A percentile compares a stretch with the other conserved stretches of the same genome.
Evolutionary conservation across 1,139 yeast species (phyloP).

Genomic region (Candida frijolesensis): DNA sequence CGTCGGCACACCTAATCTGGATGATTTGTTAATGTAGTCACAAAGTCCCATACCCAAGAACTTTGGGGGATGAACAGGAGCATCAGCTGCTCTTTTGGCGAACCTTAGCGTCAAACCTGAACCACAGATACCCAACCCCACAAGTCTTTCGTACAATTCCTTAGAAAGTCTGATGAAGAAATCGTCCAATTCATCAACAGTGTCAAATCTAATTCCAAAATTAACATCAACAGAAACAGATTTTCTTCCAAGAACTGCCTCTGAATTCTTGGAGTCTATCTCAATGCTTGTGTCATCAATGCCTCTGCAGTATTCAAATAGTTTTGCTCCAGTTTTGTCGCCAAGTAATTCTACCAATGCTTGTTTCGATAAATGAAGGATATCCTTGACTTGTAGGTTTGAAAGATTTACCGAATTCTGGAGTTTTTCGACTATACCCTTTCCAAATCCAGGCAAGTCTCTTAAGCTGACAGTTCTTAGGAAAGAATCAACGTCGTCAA

Average conservation of each 20-base stretch:
- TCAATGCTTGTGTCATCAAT: slow-evolving; percentile 62
- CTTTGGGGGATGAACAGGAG: slow-evolving; percentile 76
- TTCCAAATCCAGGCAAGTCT: slow-evolving; percentile 88
- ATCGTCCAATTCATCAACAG: slow-evolving; percentile 57
- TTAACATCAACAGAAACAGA: slow-evolving; percentile 87
- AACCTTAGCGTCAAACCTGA: slow-evolving; percentile 63
- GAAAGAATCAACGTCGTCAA: slow-evolving; percentile 34
- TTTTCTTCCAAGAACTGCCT: slow-evolving; percentile 55
- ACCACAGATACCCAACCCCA: slow-evolving; percentile 51
- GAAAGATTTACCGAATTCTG: slow-evolving; percentile 9
- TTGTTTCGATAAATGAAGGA: slow-evolving; percentile 37
- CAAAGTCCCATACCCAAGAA: slow-evolving; percentile 84
- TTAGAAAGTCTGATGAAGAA: slow-evolving; percentile 61
- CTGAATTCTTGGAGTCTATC: slow-evolving; percentile 46
- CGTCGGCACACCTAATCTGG: slow-evolving; percentile 65
- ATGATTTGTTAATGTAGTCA: slow-evolving; percentile 60
- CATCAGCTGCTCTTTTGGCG: slow-evolving; percentile 62
- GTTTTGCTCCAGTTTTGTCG: slow-evolving; percentile 64
- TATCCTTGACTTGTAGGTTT: slow-evolving; percentile 27
- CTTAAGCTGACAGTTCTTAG: slow-evolving; percentile 48
- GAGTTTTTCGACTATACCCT: slow-evolving; percentile 35
- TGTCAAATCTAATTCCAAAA: slow-evolving; percentile 82
- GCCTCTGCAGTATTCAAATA: slow-evolving; percentile 66
- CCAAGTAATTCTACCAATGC: slow-evolving; percentile 59
- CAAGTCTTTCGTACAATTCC: slow-evolving; percentile 61